Evolutionary conservation across 345 rosid species (phyloP), one percentile per base, ranked within the genome.

Genomic region (Cardamine chenopodiifolia): DNA sequence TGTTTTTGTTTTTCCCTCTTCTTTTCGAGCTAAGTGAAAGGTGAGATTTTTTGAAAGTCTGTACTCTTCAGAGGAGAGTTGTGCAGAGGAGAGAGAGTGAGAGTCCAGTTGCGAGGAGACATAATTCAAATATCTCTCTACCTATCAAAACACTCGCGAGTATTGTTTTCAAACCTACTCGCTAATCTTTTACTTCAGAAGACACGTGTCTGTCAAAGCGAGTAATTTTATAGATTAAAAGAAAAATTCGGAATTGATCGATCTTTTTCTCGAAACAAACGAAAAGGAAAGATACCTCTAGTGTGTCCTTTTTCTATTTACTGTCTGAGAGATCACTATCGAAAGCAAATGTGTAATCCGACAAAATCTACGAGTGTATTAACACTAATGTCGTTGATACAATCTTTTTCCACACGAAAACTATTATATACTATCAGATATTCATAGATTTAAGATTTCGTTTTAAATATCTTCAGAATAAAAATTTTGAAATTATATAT

Each of bases 21-120:
- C 77, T 78, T 71, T 77, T 70, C 76, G 76, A 70, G 75, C 45
- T 63, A 23, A 23, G 80, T 44, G 75, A 76, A 76, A 53, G 75
- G 6, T 42, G 65, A 14, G 65, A 47, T 44, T 70, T 70, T 77
- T 78, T 66, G 42, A 71, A 78, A 71, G 57, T 32, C 53, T 40
- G 18, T 23, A 56, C 67, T 19, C 48, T 54, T 76, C n/a, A n/a
- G n/a, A n/a, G 52, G 75, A 76, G 56, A 53, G 8, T 5, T 59
- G 78, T 69, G 79, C 58, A 62, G 13, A 28, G 39, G 13, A 65
- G 66, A 65, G 67, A 60, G 70, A 76, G 28, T 45, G 18, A 19
- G 52, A 57, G 81, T 65, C 48, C 75, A 72, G 71, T 71, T 65
- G 77, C 20, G 23, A 20, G 20, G 72, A 71, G 55, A 71, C 62